Conservation (phyloP, 129 eudicot genomes). For the Glebionis coronaria region DNA sequence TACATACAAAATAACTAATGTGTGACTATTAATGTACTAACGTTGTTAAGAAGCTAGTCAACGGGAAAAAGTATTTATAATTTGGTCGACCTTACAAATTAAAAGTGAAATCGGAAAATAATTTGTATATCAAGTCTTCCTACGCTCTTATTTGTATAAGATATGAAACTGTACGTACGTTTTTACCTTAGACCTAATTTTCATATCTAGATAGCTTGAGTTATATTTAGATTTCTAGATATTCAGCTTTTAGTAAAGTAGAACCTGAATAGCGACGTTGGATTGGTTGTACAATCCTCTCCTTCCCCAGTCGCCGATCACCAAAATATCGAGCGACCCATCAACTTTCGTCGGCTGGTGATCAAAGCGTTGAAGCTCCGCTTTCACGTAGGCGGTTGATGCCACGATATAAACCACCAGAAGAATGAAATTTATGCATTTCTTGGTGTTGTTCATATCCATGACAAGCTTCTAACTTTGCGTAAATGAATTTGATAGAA, state of each 20-base stretch:
- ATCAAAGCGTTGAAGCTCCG: constrained; percentile 42
- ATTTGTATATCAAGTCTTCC: too few relatives aligned
- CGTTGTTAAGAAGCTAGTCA: too few relatives aligned
- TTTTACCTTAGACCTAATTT: too few relatives aligned
- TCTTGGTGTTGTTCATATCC: constrained; percentile 17
- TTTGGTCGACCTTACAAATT: too few relatives aligned
- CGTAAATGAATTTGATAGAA: neutral
- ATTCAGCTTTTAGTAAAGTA: neutral
- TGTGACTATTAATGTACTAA: too few relatives aligned
- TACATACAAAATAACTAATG: too few relatives aligned
- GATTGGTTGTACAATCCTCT: constrained; percentile 70
- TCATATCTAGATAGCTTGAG: neutral
- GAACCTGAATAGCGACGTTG: constrained; percentile 64
- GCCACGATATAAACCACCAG: constrained; percentile 11
- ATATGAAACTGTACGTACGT: too few relatives aligned
- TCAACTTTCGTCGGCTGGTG: constrained; percentile 40
- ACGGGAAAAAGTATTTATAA: too few relatives aligned
- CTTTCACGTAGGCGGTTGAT: constrained; percentile 26
- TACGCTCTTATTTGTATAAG: too few relatives aligned
- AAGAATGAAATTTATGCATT: constrained; percentile 19
- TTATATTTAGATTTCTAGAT: neutral
- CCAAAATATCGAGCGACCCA: constrained; percentile 54
- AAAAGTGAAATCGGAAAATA: too few relatives aligned
- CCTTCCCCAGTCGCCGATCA: constrained; percentile 94
- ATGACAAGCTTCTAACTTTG: constrained; percentile 1